A percentile compares a stretch with the other conserved stretches of the same genome.
Conservation (phyloP, 148 eudicot species). For the Nepenthes mirabilis region DNA sequence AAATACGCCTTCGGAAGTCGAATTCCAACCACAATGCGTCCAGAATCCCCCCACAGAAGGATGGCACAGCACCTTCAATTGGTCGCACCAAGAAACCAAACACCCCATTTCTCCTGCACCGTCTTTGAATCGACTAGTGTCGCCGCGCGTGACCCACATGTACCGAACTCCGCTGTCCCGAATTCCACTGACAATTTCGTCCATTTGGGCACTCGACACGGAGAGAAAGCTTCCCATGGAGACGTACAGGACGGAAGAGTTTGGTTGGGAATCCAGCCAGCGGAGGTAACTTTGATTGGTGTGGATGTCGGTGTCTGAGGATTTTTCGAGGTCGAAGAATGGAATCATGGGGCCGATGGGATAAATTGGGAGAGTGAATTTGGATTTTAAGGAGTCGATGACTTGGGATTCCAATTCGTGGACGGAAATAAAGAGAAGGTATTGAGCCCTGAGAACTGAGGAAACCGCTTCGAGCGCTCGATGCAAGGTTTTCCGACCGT, state of each 20-base stretch:
- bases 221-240: constrained; percentile 66
- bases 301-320: neutral
- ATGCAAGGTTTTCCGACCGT: constrained; percentile 11
- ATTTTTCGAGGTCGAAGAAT: constrained; percentile 11
- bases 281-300: constrained; percentile 16
- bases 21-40: constrained; percentile 67
- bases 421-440: constrained; percentile 28
- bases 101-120: constrained; percentile 15
- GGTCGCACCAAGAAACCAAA: constrained; percentile 53
- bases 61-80: constrained; percentile 32
- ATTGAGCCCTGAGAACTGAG: constrained; percentile 24
- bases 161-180: constrained; percentile 37
- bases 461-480: constrained; percentile 13
- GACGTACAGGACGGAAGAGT: constrained; percentile 32
- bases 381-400: constrained; percentile 22
- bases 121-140: constrained; percentile 6
- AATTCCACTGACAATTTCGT: constrained; percentile 40
- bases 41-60: constrained; percentile 44
- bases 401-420: constrained; percentile 37
- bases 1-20: constrained; percentile 32
- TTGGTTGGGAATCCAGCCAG: constrained; percentile 35
- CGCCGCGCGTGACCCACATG: constrained; percentile 50
- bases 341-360: constrained; percentile 43
- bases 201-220: constrained; percentile 39
- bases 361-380: constrained; percentile 26